A percentile compares a stretch with the other conserved stretches of the same genome.
These are phyloP conservation scores for Vararia minispora DNA, from an alignment of 768 basidiomycete species.

Conservation along the genomic window DNA sequence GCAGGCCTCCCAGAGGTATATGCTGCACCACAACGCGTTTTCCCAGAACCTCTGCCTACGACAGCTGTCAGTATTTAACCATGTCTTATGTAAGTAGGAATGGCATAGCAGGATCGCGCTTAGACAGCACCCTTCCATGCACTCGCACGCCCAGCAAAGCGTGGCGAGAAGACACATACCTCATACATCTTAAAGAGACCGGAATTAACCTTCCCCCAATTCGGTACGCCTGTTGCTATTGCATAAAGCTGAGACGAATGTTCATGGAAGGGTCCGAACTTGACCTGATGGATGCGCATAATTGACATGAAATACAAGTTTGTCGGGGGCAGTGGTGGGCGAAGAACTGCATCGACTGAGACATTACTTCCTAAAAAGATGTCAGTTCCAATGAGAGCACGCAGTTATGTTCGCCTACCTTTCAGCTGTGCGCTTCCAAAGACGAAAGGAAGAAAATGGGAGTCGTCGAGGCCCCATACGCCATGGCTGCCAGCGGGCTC, in stretches of 20 bases:
- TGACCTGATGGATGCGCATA: constrained; percentile 68
- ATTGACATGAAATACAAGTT: constrained; percentile 79
- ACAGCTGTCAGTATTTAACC: no score
- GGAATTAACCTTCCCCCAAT: constrained; percentile 82
- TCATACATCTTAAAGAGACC: constrained; percentile 96
- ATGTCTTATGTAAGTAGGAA: no score
- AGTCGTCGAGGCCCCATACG: constrained; percentile 96
- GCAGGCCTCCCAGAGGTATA: constrained; percentile 71
- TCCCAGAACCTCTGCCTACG: constrained; percentile 86
- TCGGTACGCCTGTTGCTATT: constrained; percentile 80
- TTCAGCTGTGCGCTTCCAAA: constrained; percentile 86
- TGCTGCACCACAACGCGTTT: constrained; percentile 98
- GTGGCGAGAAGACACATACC: constrained; percentile 28
- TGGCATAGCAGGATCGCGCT: no score
- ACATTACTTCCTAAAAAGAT: constrained; percentile 38
- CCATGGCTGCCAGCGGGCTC: constrained; percentile 98
- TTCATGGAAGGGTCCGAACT: constrained; percentile 82
- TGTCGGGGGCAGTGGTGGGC: constrained; percentile 43
- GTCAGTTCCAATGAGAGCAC: constrained; percentile 1
- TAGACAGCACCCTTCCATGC: constrained; percentile 1
- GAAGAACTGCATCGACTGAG: constrained; percentile 54
- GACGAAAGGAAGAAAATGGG: constrained; percentile 77
- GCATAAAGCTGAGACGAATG: constrained; percentile 85
- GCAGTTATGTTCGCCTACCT: constrained; percentile 31
- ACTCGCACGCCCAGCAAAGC: background rate